Percentiles rank a stretch among this genome's conserved stretches.
Conservation (phyloP, 2,329 filamentous ascomycete genomes). For the Leptodontidium sp. region DNA sequence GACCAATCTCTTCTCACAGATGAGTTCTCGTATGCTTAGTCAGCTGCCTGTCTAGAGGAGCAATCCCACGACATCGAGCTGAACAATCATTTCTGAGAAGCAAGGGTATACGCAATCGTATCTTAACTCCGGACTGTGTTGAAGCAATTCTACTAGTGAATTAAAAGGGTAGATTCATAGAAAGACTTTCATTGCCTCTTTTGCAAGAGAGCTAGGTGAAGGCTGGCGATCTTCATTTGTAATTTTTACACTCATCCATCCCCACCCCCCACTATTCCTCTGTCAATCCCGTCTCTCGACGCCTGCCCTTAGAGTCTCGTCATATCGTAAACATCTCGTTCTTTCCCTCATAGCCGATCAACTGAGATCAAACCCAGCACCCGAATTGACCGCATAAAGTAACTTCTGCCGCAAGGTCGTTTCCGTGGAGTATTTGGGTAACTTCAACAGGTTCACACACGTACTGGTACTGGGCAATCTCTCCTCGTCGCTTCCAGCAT, state of each 20-base stretch:
- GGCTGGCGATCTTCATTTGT: neutral
- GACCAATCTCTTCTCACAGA: no score
- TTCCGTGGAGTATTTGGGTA: conserved; percentile 80
- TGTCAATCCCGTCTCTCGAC: neutral
- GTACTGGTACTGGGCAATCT: conserved; percentile 93
- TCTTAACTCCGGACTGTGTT: no score
- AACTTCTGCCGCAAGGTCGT: conserved; percentile 77
- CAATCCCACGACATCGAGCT: no score
- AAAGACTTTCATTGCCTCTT: neutral
- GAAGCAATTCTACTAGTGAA: no score
- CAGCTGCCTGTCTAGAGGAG: no score
- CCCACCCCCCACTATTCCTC: neutral
- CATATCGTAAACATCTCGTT: neutral
- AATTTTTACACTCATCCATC: neutral
- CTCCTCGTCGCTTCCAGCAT: conserved; percentile 78
- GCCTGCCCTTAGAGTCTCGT: neutral
- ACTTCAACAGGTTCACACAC: conserved; percentile 92
- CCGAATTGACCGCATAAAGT: conserved; percentile 87
- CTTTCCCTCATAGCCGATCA: conserved; percentile 22
- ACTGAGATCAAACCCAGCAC: conserved; percentile 86
- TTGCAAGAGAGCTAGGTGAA: neutral
- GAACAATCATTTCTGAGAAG: no score
- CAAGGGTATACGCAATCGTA: no score
- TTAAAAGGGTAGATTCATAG: no score
- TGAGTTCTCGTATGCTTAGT: no score